Evolutionary conservation across 176 grass and related monocot genomes (phyloP), one percentile per base, ranked within the genome.

Genomic region (Aegilops speltoides): DNA sequence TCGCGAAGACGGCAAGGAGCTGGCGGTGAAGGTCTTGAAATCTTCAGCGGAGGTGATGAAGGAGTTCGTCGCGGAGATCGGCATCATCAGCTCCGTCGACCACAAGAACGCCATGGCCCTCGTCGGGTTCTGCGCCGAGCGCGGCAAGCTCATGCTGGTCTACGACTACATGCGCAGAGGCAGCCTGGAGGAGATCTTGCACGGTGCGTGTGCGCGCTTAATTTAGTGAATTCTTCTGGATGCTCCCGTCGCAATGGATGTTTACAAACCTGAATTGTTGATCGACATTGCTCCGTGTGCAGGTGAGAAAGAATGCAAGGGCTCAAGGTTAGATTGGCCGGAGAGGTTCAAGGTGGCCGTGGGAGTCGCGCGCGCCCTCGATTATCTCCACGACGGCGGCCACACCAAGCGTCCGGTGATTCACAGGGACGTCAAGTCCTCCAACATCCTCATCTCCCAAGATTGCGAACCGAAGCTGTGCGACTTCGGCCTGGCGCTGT

Each of bases 371-470:
- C 76, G 86, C 20, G 96, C 90, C 0, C 86, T 95, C 13, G 78
- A 77, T 61, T 89, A 91, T 59, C 88, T 98, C 43, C 96, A 98
- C 66, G 78, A 83, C 10, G 37, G 50, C 37, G 86, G 83, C 29
- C 81, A 81, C 13, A 23, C 48, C 10, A 52, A 50, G 11, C 61
- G 84, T 0, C 84, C 89, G 14, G 92, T 95, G 45, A 92, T 98
- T 59, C 96, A 98, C 20, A 79, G 96, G 85, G 96, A 98, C 63
- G 85, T 98, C 46, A 98, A 98, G 77, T 98, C 96, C 23, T 98
- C 96, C 8, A 98, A 98, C 81, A 91, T 98, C 66, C 96, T 98
- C 62, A 74, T 95, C 48, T 83, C 82, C 7, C 78, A 86, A 5
- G 76, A 98, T 64, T 95, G 90, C 82, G 90, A 98, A 7, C 88